Evolutionary conservation across 306 rosid genomes (phyloP), one percentile per base, ranked within the genome.

Genomic region (Vigna mungo): DNA sequence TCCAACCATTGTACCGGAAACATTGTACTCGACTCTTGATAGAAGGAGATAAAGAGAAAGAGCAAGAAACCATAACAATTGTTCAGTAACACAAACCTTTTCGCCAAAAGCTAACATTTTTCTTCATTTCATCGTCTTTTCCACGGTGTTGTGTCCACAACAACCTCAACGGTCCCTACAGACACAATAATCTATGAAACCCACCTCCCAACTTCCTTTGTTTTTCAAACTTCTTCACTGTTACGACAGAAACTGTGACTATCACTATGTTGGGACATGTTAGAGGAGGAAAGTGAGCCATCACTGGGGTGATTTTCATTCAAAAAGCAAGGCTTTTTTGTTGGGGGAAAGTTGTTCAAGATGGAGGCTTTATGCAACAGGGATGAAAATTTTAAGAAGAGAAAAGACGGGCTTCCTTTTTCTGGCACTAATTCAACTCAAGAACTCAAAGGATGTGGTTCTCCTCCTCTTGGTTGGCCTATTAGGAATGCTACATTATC

Each of bases 391-490:
- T 66, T 67, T 58, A 86, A 61, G 27, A 90, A 82, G 79, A 85
- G 39, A 53, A 83, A 68, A 76, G 74, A 82, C 56, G 91, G 87
- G 84, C 48, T 36, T 68, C 81, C 78, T 25, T 68, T 85, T 71
- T 80, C 83, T 43, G 75, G 87, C 3, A 72, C 73, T 77, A 80
- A 72, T 73, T 85, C 90, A 3, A 25, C 78, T 41, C 87, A 54
- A 59, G 89, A 82, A 60, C 68, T 68, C 23, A 84, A 81, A 73
- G 88, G 82, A 78, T 78, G 73, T 41, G 84, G 88, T 65, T 81
- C 90, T 72, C 56, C 87, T 36, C 89, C 83, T 55, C 86, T 88
- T 79, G 96, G 96, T 12, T 93, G 94, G 96, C 98, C 97, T 25
- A 85, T 88, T 55, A 78, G 90, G 68, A 89, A 92, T 69, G 93